Evolutionary conservation across 1,284 basidiomycete genomes (phyloP).

Genomic region (Ceratorhiza oryzae-sativae): DNA sequence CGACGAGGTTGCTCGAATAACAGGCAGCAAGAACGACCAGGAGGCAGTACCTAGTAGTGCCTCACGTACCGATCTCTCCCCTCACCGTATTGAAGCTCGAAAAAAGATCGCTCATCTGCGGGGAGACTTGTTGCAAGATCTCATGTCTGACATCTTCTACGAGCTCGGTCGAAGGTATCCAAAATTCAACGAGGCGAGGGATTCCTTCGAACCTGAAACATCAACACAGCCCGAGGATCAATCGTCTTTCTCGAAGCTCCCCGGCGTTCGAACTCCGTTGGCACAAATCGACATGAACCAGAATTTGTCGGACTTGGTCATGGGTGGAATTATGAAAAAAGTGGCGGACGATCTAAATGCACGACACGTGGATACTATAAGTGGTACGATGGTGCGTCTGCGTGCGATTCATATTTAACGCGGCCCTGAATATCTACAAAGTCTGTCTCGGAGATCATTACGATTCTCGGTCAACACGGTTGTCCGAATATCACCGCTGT

Average conservation of each 20-base stretch:
- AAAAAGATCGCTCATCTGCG: background rate
- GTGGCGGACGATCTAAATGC: background rate
- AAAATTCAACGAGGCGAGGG: background rate
- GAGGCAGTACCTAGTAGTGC: background rate
- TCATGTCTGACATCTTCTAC: conserved; percentile 11
- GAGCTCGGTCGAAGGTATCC: conserved; percentile 81
- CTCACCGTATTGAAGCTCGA: background rate
- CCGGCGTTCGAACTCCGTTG: background rate
- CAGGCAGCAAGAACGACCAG: background rate
- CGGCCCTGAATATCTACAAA: background rate
- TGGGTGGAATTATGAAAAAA: background rate
- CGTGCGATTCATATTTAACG: background rate
- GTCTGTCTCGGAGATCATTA: background rate
- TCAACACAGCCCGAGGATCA: background rate
- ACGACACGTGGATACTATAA: background rate
- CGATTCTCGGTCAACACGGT: background rate
- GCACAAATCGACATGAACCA: background rate
- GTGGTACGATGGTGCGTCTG: background rate
- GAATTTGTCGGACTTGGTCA: background rate
- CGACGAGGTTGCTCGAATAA: background rate
- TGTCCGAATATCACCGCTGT: background rate
- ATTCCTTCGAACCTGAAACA: background rate
- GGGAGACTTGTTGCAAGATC: background rate
- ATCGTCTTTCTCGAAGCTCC: background rate
- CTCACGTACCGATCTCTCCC: background rate